Evolutionary conservation across 257 asterid species (phyloP), one percentile per base, ranked within the genome.

Genomic region (Solanum tarapatanum): DNA sequence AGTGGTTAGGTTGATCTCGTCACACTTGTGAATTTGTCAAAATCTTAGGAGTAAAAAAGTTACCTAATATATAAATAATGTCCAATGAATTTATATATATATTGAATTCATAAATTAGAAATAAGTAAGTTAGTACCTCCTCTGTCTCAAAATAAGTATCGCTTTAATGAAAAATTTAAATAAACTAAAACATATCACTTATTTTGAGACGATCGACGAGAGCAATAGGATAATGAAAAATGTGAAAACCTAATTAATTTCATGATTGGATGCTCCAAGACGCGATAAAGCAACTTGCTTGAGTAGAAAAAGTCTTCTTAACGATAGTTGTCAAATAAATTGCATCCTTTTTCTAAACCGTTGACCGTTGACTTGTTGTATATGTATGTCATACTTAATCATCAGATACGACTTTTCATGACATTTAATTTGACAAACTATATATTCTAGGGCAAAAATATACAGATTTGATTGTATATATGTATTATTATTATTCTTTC

Each of bases 1-100:
- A 28, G 85, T 28, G n/a, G 68, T 80, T 80, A 79, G 85, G 41
- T 48, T 26, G 69, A 80, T 80, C 37, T 45, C 28, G 26, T 80
- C 85, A 80, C 69, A 28, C 28, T 80, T 30, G 1, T 1, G 26
- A 45, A 80, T 28, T 43, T 9, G 41, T 80, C 85, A 80, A 45
- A 80, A 45, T 80, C 26, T 45, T 36, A 35, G 10, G 51, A 35
- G 17, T 74, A 74, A 35, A 19, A 21, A 10, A 21, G 11, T 73
- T 58, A 35, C 43, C 80, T 73, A 73, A 35, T 74, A 32, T 32
- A 32, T 70, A 70, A 70, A 8, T 70, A 74, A 74, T 74, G 51
- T 14, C 11, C 19, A 36, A 21, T 74, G 43, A 17, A 17, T 72
- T 28, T 30, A 7, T 7, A 11, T 43, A 41, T 39, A 39, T 37